Percentiles rank a stretch among this genome's conserved stretches.
These are phyloP conservation scores for Kingdonia uniflora DNA, from an alignment of 164 flowering plant genomes.

Conservation along the genomic window DNA sequence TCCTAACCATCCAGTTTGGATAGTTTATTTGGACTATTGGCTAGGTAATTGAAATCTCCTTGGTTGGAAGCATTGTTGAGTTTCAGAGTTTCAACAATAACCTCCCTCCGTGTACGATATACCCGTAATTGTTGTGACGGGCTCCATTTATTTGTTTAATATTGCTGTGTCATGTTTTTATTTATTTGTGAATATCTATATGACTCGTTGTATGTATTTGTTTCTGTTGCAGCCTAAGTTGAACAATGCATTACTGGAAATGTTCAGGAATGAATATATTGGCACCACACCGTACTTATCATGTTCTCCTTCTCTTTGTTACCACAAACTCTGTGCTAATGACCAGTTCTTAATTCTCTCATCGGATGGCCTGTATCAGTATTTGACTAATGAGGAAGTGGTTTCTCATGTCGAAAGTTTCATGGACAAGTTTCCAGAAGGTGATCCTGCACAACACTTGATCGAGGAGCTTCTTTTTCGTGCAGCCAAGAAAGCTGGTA, in stretches of 20 bases:
- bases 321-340: slow-evolving; percentile 64
- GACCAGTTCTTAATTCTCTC: slow-evolving; percentile 95
- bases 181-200: slow-evolving; percentile 2
- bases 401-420: slow-evolving; percentile 75
- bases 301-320: slow-evolving; percentile 80
- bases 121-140: too few relatives aligned
- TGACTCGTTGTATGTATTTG: slow-evolving; percentile 5
- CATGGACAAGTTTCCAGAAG: slow-evolving; percentile 95
- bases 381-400: slow-evolving; percentile 88
- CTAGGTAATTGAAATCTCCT: neutral
- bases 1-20: neutral
- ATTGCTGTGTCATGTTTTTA: neutral
- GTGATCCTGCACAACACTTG: slow-evolving; percentile 97
- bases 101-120: too few relatives aligned
- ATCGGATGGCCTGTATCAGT: slow-evolving; percentile 96
- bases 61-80: too few relatives aligned
- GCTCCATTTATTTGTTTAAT: neutral
- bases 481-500: slow-evolving; percentile 99
- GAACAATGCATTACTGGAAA: slow-evolving; percentile 81
- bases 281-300: slow-evolving; percentile 90
- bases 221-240: slow-evolving; percentile 68
- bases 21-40: neutral
- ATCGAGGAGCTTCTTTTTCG: slow-evolving; percentile 92
- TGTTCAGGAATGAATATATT: slow-evolving; percentile 93
- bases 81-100: too few relatives aligned